phyloP scores from a whole-genome alignment of 192 early-diverging fungal species.

The Allomyces macrogynus region DNA sequence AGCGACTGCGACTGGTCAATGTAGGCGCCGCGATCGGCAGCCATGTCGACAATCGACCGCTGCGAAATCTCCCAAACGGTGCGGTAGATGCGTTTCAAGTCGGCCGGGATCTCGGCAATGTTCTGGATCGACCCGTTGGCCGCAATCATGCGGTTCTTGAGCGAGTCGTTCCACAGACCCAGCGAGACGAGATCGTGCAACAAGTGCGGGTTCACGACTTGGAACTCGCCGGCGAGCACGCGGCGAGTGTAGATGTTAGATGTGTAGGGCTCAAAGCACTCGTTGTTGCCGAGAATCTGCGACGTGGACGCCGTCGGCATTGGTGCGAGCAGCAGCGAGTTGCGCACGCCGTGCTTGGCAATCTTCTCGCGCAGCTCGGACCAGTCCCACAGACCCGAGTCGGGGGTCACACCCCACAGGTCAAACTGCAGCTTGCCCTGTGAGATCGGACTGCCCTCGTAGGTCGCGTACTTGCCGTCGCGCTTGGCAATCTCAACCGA shows the following conservation, averaged over 20 bases:
- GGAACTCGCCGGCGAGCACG: slow-evolving; percentile 92
- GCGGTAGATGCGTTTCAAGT: slow-evolving; percentile 90
- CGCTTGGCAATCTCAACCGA: slow-evolving; percentile 72
- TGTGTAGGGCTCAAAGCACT: slow-evolving; percentile 86
- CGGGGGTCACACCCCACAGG: slow-evolving; percentile 64
- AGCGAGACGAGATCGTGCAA: slow-evolving; percentile 85
- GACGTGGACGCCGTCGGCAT: slow-evolving; percentile 97
- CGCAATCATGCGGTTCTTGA: slow-evolving; percentile 85
- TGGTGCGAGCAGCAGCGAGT: slow-evolving; percentile 82
- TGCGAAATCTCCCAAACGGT: slow-evolving; percentile 92
- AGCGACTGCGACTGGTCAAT: slow-evolving; percentile 93
- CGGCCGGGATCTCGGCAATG: slow-evolving; percentile 52
- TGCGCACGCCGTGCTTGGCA: slow-evolving; percentile 64
- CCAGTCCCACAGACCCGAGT: slow-evolving; percentile 81
- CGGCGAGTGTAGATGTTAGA: slow-evolving; percentile 93
- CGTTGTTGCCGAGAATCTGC: slow-evolving; percentile 95
- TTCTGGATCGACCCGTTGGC: slow-evolving; percentile 74
- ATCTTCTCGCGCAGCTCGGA: slow-evolving; percentile 53
- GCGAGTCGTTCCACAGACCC: slow-evolving; percentile 76
- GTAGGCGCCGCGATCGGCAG: slow-evolving; percentile 87
- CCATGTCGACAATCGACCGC: slow-evolving; percentile 83
- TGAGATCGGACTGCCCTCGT: slow-evolving; percentile 67
- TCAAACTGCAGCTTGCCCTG: slow-evolving; percentile 85
- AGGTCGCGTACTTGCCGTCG: slow-evolving; percentile 67
- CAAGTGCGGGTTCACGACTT: slow-evolving; percentile 92